These are phyloP conservation scores for Zea luxurians DNA, from an alignment of 176 grass and related monocot species.

Conservation along the genomic window DNA sequence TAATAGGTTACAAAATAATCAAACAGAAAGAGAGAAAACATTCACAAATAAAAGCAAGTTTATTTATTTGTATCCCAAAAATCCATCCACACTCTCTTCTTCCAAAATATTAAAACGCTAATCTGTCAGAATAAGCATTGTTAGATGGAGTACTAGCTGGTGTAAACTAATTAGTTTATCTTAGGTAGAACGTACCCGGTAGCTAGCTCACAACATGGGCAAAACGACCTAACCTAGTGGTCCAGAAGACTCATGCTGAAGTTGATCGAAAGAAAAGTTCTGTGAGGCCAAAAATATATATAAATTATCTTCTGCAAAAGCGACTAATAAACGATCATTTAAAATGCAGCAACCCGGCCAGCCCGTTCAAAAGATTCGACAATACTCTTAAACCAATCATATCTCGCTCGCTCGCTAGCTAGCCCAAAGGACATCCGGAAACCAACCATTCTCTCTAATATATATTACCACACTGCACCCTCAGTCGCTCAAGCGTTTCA, in stretches of 20 bases:
- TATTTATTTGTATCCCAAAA: not conserved
- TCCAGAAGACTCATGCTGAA: not conserved
- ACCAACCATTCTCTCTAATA: not conserved
- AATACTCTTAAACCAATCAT: slow-evolving; percentile 10
- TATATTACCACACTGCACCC: no score
- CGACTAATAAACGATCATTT: slow-evolving; percentile 15
- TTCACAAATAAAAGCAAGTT: not conserved
- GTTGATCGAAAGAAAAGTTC: not conserved
- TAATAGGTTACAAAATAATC: not conserved
- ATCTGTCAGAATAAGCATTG: no score
- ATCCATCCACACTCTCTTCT: no score
- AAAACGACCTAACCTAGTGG: not conserved
- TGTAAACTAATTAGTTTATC: no score
- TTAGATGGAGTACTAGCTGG: no score
- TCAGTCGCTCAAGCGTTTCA: no score
- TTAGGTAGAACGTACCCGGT: not conserved
- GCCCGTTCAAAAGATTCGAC: not conserved
- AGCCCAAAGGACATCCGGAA: not conserved
- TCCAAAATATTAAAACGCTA: no score
- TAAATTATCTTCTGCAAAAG: slow-evolving; percentile 33
- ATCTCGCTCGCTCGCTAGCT: no score
- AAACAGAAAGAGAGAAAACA: not conserved
- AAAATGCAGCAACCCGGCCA: not conserved
- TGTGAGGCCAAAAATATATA: not conserved
- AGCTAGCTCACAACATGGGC: not conserved